These are phyloP conservation scores for Flagelloscypha sp. DNA, from an alignment of 768 basidiomycete species.

Conservation along the genomic window DNA sequence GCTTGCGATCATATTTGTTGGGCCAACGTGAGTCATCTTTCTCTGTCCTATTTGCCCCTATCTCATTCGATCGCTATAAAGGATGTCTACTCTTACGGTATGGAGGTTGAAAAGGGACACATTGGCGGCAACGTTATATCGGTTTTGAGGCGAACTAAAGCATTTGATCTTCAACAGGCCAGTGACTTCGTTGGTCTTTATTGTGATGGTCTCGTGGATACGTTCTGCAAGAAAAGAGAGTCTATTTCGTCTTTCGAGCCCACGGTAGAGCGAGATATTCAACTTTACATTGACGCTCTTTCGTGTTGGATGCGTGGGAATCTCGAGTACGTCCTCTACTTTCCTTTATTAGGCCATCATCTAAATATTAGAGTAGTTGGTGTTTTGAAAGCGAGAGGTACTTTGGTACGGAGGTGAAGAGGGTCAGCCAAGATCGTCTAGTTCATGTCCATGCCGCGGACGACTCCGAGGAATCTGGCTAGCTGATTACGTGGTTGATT, in stretches of 20 bases:
- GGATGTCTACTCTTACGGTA: conserved; percentile 69
- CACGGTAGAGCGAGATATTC: conserved; percentile 41
- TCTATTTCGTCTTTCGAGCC: conserved; percentile 41
- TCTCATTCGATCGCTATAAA: conserved; percentile 19
- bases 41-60: background rate
- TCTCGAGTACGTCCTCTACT: conserved; percentile 32
- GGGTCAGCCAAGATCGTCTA: too few relatives aligned
- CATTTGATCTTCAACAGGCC: conserved; percentile 48
- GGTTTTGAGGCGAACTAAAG: conserved; percentile 52
- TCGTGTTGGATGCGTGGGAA: conserved; percentile 58
- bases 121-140: conserved; percentile 62
- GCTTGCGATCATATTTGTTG: conserved; percentile 62
- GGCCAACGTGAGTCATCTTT: conserved; percentile 47
- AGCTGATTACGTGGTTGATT: too few relatives aligned
- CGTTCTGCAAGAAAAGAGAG: conserved; percentile 37
- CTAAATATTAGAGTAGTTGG: too few relatives aligned
- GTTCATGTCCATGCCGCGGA: too few relatives aligned
- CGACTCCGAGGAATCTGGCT: too few relatives aligned
- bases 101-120: conserved; percentile 61
- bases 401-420: conserved; percentile 51
- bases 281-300: conserved; percentile 45
- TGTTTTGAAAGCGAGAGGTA: conserved; percentile 64
- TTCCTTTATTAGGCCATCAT: conserved; percentile 11
- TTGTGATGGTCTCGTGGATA: conserved; percentile 41
- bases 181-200: conserved; percentile 47